Evolutionary conservation across 2,329 filamentous ascomycete genomes (phyloP), one percentile per base, ranked within the genome.

Genomic region (Thielaviopsis punctulata): DNA sequence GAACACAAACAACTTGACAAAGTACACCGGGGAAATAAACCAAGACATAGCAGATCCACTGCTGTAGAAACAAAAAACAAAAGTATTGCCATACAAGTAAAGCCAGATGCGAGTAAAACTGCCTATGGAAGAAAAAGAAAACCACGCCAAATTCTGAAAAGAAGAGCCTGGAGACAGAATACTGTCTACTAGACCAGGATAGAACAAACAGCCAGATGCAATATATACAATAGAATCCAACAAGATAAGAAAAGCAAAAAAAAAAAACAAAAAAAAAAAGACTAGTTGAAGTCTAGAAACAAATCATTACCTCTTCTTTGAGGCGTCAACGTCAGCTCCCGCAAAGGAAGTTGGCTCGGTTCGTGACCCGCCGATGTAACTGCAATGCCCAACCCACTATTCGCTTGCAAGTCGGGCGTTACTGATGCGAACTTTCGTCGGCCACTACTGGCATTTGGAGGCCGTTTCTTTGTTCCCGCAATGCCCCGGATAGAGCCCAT

Each of bases 291-390:
- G 57, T 73, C 73, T 58, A 79, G 60, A 57, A 75, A 81, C 55
- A 86, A 60, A 61, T 85, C 80, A 23, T 81, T 76, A 0, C 82
- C 82, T 48, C 77, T 71, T 55, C 79, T 68, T 53, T 77, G 80
- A 2, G 82, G 82, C 45, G 82, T 86, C 59, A 86, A 80, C 58
- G 79, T 69, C 78, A 79, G 82, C 1, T 71, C 0, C 78, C 77
- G 36, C 72, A 74, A 33, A 62, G 63, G 1, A 72, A 71, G 43
- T 71, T 59, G 23, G 60, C 58, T n/a, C 39, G 30, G 27, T 18
- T 36, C 56, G 57, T 27, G n/a, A n/a, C 25, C 25, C 25, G 25
- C 25, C 25, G 10, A 27, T 6, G 25, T 6, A 10, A 27, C 25
- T 6, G 25, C 25, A 5, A 27, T 10, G 5, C 25, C 25, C 5